phyloP scores from a whole-genome alignment of 148 eudicot species.

The Rhododendron vialii region DNA sequence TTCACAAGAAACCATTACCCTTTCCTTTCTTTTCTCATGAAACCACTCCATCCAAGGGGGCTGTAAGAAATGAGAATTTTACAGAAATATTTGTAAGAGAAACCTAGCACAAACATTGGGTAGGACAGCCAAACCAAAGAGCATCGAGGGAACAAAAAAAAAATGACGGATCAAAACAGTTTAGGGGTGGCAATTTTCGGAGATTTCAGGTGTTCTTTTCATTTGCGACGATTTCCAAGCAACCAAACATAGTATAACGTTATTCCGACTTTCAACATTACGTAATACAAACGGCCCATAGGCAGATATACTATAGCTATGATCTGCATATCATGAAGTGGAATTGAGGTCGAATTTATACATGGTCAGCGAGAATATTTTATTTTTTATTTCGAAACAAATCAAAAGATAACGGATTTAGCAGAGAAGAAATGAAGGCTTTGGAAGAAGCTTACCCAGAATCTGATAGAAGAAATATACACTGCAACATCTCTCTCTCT shows the following conservation, averaged over 20 bases:
- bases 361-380: background rate
- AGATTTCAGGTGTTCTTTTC: background rate
- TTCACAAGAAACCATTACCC: too few species aligned
- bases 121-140: background rate
- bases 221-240: background rate
- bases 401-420: background rate
- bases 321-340: background rate
- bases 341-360: background rate
- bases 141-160: background rate
- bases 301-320: background rate
- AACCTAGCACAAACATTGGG: background rate
- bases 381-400: background rate
- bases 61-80: background rate
- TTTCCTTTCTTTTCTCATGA: too few species aligned
- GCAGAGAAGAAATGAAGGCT: background rate
- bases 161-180: background rate
- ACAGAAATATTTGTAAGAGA: background rate
- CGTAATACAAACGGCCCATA: background rate
- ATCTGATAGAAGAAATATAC: slow-evolving; percentile 29
- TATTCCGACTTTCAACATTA: background rate
- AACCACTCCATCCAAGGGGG: too few species aligned
- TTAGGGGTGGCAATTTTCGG: background rate
- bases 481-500: slow-evolving; percentile 21
- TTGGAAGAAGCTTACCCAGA: slow-evolving; percentile 17
- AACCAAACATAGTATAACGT: background rate